These are phyloP conservation scores for Thalassiosira allenii DNA, from an alignment of 352 stramenopile genomes.

Conservation along the genomic window DNA sequence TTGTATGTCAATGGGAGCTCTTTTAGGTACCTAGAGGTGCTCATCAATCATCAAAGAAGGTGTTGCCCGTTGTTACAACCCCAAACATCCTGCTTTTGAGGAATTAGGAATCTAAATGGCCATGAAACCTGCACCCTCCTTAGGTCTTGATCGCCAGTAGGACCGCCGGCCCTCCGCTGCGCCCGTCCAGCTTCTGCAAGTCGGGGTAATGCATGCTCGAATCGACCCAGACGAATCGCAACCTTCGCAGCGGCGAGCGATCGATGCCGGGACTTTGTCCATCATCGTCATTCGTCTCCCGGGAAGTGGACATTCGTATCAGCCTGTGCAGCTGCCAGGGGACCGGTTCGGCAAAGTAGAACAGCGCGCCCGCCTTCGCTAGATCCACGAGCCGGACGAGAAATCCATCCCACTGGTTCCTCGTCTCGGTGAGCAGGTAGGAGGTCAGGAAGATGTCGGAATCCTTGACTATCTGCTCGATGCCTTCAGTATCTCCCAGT, in stretches of 20 bases:
- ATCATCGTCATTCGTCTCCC: not conserved
- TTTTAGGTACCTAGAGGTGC: no score
- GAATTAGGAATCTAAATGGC: no score
- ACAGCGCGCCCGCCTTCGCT: slow-evolving; percentile 55
- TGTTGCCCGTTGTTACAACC: no score
- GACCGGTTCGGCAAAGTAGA: slow-evolving; percentile 77
- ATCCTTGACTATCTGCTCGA: slow-evolving; percentile 21
- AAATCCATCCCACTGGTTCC: slow-evolving; percentile 70
- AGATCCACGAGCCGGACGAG: slow-evolving; percentile 50
- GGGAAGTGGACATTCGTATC: slow-evolving; percentile 36
- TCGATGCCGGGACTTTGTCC: slow-evolving; percentile 8
- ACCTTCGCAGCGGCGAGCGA: slow-evolving; percentile 28
- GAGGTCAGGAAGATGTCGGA: slow-evolving; percentile 73
- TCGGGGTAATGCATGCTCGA: slow-evolving; percentile 69
- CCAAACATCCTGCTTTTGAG: no score
- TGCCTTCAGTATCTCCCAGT: slow-evolving; percentile 32
- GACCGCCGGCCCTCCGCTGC: slow-evolving; percentile 67
- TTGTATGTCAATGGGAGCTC: no score
- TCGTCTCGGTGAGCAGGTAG: slow-evolving; percentile 78
- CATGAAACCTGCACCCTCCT: no score
- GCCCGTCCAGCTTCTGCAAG: slow-evolving; percentile 65
- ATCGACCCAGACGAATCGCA: slow-evolving; percentile 76
- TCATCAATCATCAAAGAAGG: no score
- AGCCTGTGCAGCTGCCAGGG: slow-evolving; percentile 78
- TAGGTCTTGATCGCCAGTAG: slow-evolving; percentile 65